These are phyloP conservation scores for Cryphonectria carpinicola DNA, from an alignment of 2,329 filamentous ascomycete species.

Conservation along the genomic window DNA sequence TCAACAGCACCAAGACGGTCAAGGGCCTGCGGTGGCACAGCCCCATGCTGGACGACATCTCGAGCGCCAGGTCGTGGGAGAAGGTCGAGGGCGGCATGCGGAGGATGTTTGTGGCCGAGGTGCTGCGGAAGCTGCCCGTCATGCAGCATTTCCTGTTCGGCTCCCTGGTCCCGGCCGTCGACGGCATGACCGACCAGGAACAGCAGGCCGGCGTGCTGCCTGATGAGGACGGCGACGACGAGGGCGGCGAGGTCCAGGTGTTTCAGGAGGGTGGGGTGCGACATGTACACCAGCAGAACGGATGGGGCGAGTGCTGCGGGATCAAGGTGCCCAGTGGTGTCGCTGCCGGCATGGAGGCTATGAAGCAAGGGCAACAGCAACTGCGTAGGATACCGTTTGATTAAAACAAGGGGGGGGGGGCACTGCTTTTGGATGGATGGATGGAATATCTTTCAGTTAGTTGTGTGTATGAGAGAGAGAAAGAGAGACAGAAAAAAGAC, in stretches of 20 bases:
- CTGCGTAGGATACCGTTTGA: constrained; percentile 82
- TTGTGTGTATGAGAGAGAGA: too few species aligned
- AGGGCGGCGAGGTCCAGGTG: constrained; percentile 62
- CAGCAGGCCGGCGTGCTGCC: constrained; percentile 50
- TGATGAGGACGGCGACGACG: constrained; percentile 52
- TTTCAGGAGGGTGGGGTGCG: constrained; percentile 66
- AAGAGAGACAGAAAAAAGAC: too few species aligned
- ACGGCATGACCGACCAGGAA: constrained; percentile 74
- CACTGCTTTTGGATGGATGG: not conserved
- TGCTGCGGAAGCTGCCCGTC: constrained; percentile 89
- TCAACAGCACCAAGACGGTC: constrained; percentile 95
- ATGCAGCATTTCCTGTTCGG: constrained; percentile 99
- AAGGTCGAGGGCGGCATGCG: constrained; percentile 97
- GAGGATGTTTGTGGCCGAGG: constrained; percentile 94
- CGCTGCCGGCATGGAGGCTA: constrained; percentile 86
- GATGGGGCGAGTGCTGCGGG: constrained; percentile 96
- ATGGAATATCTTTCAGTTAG: not conserved
- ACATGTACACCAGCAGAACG: constrained; percentile 71
- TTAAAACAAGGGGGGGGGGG: constrained; percentile 43
- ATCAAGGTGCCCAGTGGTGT: constrained; percentile 96
- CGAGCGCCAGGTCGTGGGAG: constrained; percentile 81
- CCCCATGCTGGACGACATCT: constrained; percentile 98
- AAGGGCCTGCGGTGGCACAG: constrained; percentile 94
- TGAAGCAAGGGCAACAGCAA: constrained; percentile 66
- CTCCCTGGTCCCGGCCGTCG: constrained; percentile 75